Evolutionary conservation across 352 stramenopile genomes (phyloP).

Genomic region (Globisporangium heterothallicum): DNA sequence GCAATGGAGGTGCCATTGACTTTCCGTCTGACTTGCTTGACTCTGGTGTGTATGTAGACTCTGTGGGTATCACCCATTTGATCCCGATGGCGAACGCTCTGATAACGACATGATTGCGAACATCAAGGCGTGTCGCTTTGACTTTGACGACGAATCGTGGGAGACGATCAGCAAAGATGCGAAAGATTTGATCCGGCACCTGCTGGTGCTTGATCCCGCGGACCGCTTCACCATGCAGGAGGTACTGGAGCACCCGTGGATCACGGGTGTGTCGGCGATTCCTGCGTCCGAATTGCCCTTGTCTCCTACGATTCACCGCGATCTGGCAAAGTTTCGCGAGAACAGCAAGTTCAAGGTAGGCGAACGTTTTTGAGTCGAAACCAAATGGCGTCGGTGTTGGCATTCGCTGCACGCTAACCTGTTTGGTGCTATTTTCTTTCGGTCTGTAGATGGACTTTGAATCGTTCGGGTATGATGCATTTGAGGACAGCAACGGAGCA

Average conservation of each 20-base stretch:
- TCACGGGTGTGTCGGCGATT: slow-evolving; percentile 21
- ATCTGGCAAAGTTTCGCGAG: slow-evolving; percentile 57
- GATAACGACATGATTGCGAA: slow-evolving; percentile 82
- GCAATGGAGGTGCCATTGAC: slow-evolving; percentile 1
- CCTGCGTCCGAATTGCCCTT: slow-evolving; percentile 32
- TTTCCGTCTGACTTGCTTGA: too few relatives aligned
- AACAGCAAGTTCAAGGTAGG: slow-evolving; percentile 31
- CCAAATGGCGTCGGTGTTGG: too few relatives aligned
- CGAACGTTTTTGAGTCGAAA: background rate
- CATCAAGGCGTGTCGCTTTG: slow-evolving; percentile 73
- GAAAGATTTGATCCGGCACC: slow-evolving; percentile 70
- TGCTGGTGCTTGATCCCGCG: slow-evolving; percentile 70
- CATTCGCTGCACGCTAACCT: too few relatives aligned
- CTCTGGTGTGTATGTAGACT: too few relatives aligned
- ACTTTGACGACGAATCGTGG: slow-evolving; percentile 72
- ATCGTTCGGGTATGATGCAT: background rate
- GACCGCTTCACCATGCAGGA: slow-evolving; percentile 62
- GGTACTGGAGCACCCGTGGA: slow-evolving; percentile 69
- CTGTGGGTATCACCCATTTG: slow-evolving; percentile 82
- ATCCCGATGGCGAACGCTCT: slow-evolving; percentile 61
- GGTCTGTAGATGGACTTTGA: background rate
- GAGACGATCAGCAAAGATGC: slow-evolving; percentile 48
- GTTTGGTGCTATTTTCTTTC: too few relatives aligned
- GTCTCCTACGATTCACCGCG: slow-evolving; percentile 63
- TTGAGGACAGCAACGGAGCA: background rate